phyloP scores from a whole-genome alignment of 768 basidiomycete genomes.

The Kwoniella dendrophila region DNA sequence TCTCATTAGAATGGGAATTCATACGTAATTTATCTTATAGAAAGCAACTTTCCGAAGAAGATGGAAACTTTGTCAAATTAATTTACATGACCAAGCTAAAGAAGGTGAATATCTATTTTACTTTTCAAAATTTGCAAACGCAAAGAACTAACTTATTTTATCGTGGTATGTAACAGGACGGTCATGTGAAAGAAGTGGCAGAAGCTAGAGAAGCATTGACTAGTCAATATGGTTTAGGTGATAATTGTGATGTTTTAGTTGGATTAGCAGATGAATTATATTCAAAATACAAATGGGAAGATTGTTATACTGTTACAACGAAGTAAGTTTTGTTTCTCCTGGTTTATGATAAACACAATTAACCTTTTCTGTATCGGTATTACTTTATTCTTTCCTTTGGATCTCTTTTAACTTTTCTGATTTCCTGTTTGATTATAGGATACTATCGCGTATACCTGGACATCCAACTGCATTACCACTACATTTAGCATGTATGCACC shows the following conservation, averaged over 20 bases:
- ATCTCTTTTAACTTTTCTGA: not conserved
- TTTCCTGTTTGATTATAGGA: slow-evolving; percentile 67
- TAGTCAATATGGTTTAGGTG: slow-evolving; percentile 77
- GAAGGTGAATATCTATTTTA: slow-evolving; percentile 60
- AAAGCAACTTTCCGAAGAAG: slow-evolving; percentile 75
- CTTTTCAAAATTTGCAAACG: not conserved
- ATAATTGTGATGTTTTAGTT: slow-evolving; percentile 90
- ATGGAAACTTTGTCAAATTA: slow-evolving; percentile 85
- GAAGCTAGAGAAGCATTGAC: slow-evolving; percentile 76
- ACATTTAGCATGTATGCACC: slow-evolving; percentile 98
- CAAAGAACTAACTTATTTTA: not conserved
- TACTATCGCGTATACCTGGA: slow-evolving; percentile 77
- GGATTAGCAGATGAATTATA: slow-evolving; percentile 90
- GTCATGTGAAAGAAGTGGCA: slow-evolving; percentile 78
- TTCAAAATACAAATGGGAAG: slow-evolving; percentile 85
- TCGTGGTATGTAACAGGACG: slow-evolving; percentile 60
- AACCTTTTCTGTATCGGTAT: not conserved
- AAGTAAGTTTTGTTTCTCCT: slow-evolving; percentile 60
- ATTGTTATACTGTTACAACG: slow-evolving; percentile 85
- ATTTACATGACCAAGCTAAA: slow-evolving; percentile 90
- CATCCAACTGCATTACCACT: slow-evolving; percentile 88
- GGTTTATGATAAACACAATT: not conserved
- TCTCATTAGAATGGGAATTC: slow-evolving; percentile 87
- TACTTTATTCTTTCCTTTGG: not conserved
- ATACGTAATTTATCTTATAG: slow-evolving; percentile 79